These are phyloP conservation scores for Cordyceps farinosa DNA, from an alignment of 2,329 filamentous ascomycete genomes.

Conservation along the genomic window DNA sequence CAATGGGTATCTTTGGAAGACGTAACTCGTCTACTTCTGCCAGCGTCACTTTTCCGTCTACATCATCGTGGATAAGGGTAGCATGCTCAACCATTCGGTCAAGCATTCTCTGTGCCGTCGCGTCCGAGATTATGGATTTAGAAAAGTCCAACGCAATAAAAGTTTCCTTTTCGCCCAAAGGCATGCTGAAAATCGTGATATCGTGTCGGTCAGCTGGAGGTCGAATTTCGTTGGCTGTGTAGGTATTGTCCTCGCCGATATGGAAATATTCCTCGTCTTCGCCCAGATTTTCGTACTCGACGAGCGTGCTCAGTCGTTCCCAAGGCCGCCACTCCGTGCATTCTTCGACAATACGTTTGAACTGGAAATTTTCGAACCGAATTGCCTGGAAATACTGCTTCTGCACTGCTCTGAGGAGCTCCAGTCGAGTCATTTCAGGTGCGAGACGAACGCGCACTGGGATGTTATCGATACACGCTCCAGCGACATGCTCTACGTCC, in stretches of 20 bases:
- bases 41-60: background rate
- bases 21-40: background rate
- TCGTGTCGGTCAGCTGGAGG: constrained; percentile 15
- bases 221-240: constrained; percentile 1
- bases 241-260: background rate
- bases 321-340: constrained; percentile 12
- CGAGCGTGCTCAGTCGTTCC: constrained; percentile 14
- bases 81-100: constrained; percentile 6
- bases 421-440: background rate
- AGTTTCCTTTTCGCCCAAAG: background rate
- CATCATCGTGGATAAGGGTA: background rate
- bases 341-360: background rate
- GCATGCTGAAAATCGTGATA: constrained; percentile 12
- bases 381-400: background rate
- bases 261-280: constrained; percentile 4
- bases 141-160: constrained; percentile 12
- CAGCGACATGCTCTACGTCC: background rate
- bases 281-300: constrained; percentile 15
- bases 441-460: background rate
- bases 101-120: constrained; percentile 5
- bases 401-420: background rate
- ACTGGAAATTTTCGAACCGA: background rate
- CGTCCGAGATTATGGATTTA: background rate
- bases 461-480: background rate
- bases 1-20: background rate